These are phyloP conservation scores for Lunularia cruciata DNA, from an alignment of 225 moss, liverwort and hornwort genomes.

Conservation along the genomic window DNA sequence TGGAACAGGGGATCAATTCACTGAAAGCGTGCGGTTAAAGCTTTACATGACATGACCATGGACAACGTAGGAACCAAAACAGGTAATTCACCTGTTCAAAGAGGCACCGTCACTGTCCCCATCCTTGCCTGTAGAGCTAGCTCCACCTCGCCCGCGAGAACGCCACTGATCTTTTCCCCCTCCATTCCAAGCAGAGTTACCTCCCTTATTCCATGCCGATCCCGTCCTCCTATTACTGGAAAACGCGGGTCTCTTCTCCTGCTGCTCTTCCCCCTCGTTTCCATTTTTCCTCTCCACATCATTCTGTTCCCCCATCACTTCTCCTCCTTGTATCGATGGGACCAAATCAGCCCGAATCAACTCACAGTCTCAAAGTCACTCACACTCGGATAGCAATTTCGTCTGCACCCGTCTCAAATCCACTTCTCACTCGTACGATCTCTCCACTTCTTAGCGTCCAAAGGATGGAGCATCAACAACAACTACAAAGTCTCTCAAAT, in stretches of 20 bases:
- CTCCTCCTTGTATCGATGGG: not conserved
- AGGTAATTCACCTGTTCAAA: not conserved
- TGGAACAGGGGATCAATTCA: no score
- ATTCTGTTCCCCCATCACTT: not conserved
- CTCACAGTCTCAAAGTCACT: no score
- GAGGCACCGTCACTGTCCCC: not conserved
- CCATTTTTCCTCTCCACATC: not conserved
- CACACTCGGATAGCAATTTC: no score
- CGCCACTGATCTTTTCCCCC: conserved; percentile 29
- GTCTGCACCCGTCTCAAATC: no score
- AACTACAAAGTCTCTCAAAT: no score
- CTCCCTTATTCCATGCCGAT: conserved; percentile 38
- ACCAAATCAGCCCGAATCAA: no score
- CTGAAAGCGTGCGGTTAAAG: no score
- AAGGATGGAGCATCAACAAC: no score
- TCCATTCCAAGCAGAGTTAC: conserved; percentile 36
- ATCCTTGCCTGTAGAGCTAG: not conserved
- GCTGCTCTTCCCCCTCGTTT: not conserved
- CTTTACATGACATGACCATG: no score
- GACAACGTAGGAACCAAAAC: not conserved
- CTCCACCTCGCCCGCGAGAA: conserved; percentile 5
- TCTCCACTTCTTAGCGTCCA: no score
- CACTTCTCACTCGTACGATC: no score
- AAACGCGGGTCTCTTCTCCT: conserved; percentile 13
- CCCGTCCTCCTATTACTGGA: conserved; percentile 32